phyloP scores from a whole-genome alignment of 768 basidiomycete species.

The Phlebiopsis gigantea region DNA sequence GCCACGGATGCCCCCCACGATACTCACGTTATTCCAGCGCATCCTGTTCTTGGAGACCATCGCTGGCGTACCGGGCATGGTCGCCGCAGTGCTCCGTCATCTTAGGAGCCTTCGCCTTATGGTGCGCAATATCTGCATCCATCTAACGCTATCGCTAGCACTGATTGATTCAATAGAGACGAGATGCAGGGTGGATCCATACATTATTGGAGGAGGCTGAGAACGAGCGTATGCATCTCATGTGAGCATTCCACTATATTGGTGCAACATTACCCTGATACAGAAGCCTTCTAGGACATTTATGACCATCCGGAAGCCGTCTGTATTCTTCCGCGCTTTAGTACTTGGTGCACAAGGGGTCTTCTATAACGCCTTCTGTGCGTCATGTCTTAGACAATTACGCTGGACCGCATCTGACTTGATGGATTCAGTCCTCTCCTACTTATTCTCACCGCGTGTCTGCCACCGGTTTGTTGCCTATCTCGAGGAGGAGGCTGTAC shows the following conservation, averaged over 20 bases:
- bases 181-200: constrained; percentile 79
- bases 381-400: constrained; percentile 19
- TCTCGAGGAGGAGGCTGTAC: constrained; percentile 92
- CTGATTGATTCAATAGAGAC: constrained; percentile 28
- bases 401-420: not conserved
- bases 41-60: constrained; percentile 79
- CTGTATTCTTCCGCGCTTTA: constrained; percentile 72
- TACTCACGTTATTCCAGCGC: constrained; percentile 27
- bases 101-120: constrained; percentile 83
- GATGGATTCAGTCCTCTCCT: constrained; percentile 60
- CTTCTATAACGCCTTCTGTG: constrained; percentile 86
- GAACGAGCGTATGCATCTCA: constrained; percentile 95
- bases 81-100: constrained; percentile 84
- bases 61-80: constrained; percentile 96
- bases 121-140: constrained; percentile 34
- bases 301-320: constrained; percentile 84
- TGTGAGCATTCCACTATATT: constrained; percentile 40
- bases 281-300: constrained; percentile 62
- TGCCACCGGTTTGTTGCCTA: constrained; percentile 91
- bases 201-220: constrained; percentile 92
- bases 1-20: not conserved
- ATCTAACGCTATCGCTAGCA: not conserved
- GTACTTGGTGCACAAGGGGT: constrained; percentile 91
- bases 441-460: constrained; percentile 66
- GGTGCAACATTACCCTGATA: not conserved